Evolutionary conservation across 2,329 filamentous ascomycete genomes (phyloP).

Genomic region (Stylonectria norvegica): DNA sequence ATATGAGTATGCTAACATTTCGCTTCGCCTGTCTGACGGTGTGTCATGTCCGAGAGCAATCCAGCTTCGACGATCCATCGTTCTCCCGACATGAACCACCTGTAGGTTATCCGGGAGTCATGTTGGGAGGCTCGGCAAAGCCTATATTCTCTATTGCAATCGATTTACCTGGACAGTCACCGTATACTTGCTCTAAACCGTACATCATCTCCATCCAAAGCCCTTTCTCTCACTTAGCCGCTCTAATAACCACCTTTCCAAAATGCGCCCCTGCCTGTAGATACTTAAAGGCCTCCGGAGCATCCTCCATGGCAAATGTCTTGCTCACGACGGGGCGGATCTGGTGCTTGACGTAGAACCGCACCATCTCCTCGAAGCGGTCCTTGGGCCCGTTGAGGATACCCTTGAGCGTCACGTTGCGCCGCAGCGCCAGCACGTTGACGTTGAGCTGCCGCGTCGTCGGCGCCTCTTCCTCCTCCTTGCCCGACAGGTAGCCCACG

Average conservation of each 20-base stretch:
- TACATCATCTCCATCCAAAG: not conserved
- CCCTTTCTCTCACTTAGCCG: no score
- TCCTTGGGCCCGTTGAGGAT: constrained; percentile 59
- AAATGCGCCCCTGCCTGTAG: constrained; percentile 53
- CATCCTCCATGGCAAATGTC: constrained; percentile 46
- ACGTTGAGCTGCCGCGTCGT: constrained; percentile 49
- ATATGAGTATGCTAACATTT: no score
- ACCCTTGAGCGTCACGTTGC: constrained; percentile 49
- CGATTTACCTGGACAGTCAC: no score
- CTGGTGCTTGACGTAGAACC: constrained; percentile 41
- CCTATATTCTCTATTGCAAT: no score
- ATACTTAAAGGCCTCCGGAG: constrained; percentile 49
- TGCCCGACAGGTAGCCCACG: constrained; percentile 48
- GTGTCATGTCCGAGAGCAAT: no score
- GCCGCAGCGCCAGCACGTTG: constrained; percentile 51
- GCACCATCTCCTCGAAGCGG: constrained; percentile 52
- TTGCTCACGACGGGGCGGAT: constrained; percentile 48
- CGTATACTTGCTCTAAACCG: no score
- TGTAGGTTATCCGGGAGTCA: no score
- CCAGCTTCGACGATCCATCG: no score
- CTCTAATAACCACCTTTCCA: constrained; percentile 53
- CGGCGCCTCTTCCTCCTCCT: constrained; percentile 49
- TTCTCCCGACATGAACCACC: no score
- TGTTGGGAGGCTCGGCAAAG: no score
- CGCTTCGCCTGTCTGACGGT: no score